These are phyloP conservation scores for Gracilaria gracilis DNA, from an alignment of 23 red algal species.

Conservation along the genomic window DNA sequence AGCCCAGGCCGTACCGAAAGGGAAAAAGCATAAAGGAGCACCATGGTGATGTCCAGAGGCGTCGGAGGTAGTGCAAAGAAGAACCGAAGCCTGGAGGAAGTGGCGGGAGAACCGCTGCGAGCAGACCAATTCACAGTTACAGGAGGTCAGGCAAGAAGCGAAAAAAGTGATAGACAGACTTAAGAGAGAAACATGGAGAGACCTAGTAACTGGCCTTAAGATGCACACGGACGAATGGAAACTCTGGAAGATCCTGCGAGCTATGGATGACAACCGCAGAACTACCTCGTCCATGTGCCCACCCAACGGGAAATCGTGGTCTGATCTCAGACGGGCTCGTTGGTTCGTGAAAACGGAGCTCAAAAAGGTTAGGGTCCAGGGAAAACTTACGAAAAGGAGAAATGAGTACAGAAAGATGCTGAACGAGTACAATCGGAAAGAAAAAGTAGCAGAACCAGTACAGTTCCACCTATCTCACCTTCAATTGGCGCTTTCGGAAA, in stretches of 20 bases:
- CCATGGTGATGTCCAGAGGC: conserved; percentile 11
- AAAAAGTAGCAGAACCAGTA: background rate
- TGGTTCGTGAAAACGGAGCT: conserved; percentile 22
- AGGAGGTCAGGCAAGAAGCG: background rate
- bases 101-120: background rate
- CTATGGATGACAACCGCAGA: background rate
- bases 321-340: background rate
- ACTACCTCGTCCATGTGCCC: conserved; percentile 2
- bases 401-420: background rate
- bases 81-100: background rate
- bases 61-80: background rate
- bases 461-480: background rate
- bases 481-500: background rate
- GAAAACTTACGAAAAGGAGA: background rate
- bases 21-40: background rate
- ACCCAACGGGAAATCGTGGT: background rate
- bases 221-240: conserved; percentile 2
- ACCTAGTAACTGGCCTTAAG: background rate
- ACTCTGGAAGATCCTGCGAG: background rate
- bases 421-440: no score
- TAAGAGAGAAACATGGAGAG: conserved; percentile 5
- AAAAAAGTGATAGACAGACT: background rate
- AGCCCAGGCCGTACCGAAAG: background rate
- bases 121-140: background rate
- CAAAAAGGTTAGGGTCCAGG: no score